phyloP scores from a whole-genome alignment of 139 green algal genomes.

The Coelastrella sp. region DNA sequence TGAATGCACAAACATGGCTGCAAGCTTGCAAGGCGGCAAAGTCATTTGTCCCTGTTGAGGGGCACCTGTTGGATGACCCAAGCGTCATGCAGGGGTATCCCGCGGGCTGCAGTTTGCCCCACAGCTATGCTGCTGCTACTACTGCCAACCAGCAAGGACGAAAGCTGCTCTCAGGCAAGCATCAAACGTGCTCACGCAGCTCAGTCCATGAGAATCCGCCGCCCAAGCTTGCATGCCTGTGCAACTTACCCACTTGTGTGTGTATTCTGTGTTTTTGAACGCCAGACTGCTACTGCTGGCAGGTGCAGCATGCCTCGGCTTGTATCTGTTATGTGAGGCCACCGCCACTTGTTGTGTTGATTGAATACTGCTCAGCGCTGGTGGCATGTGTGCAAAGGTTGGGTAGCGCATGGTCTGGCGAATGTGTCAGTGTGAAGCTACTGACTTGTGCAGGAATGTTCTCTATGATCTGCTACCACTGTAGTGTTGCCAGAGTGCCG shows the following conservation, averaged over 20 bases:
- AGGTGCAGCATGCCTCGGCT: not conserved
- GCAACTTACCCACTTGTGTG: too few species aligned
- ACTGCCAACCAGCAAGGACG: not conserved
- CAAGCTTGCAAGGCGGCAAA: constrained; percentile 5
- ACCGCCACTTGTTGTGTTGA: too few species aligned
- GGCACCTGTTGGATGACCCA: not conserved
- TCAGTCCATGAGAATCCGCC: not conserved
- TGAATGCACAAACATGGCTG: constrained; percentile 8
- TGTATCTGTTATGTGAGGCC: not conserved
- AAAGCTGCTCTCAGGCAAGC: not conserved
- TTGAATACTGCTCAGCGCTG: too few species aligned
- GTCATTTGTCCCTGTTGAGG: not conserved
- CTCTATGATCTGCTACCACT: too few species aligned
- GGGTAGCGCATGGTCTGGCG: too few species aligned
- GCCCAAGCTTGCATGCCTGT: not conserved
- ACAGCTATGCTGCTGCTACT: not conserved
- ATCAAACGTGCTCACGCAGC: not conserved
- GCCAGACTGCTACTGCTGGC: not conserved
- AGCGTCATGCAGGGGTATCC: not conserved
- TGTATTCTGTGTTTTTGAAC: too few species aligned
- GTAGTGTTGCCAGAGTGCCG: too few species aligned
- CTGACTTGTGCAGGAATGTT: too few species aligned
- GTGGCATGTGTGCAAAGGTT: too few species aligned
- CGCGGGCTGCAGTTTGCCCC: not conserved
- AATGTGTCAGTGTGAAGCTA: too few species aligned